phyloP scores from a whole-genome alignment of 768 basidiomycete genomes.

The Termitomyces sp. region DNA sequence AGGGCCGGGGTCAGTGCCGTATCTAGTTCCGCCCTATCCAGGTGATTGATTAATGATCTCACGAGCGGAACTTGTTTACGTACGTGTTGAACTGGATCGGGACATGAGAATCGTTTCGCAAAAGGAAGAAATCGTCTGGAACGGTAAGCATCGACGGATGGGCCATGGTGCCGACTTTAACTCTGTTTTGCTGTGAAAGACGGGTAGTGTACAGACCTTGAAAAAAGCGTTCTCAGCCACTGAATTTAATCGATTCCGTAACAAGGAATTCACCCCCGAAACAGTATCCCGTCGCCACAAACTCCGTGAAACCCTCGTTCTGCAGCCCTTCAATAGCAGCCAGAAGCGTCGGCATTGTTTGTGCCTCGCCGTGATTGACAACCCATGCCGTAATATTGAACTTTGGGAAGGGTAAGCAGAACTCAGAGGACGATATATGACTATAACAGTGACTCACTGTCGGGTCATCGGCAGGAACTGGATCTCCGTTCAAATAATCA shows the following conservation, averaged over 20 bases:
- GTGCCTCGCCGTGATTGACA: conserved; percentile 22
- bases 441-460: not conserved
- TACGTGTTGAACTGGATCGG: conserved; percentile 15
- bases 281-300: conserved; percentile 34
- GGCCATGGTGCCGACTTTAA: conserved; percentile 24
- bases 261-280: conserved; percentile 20
- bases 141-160: conserved; percentile 33
- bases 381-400: conserved; percentile 28
- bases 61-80: not conserved
- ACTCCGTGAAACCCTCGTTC: conserved; percentile 28
- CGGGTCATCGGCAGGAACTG: conserved; percentile 14
- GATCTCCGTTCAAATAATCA: conserved; percentile 17
- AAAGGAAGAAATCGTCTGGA: conserved; percentile 27
- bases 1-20: conserved; percentile 9
- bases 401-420: not conserved
- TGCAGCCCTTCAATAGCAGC: conserved; percentile 29
- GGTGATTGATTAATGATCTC: not conserved
- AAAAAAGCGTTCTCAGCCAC: not conserved
- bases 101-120: conserved; percentile 12
- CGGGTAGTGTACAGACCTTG: conserved; percentile 26
- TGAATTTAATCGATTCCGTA: not conserved
- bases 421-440: not conserved
- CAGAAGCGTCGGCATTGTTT: conserved; percentile 28
- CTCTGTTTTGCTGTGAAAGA: conserved; percentile 25
- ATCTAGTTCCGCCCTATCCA: conserved; percentile 10